These are phyloP conservation scores for Annulohypoxylon nitens DNA, from an alignment of 495 filamentous ascomycete genomes.

Conservation along the genomic window DNA sequence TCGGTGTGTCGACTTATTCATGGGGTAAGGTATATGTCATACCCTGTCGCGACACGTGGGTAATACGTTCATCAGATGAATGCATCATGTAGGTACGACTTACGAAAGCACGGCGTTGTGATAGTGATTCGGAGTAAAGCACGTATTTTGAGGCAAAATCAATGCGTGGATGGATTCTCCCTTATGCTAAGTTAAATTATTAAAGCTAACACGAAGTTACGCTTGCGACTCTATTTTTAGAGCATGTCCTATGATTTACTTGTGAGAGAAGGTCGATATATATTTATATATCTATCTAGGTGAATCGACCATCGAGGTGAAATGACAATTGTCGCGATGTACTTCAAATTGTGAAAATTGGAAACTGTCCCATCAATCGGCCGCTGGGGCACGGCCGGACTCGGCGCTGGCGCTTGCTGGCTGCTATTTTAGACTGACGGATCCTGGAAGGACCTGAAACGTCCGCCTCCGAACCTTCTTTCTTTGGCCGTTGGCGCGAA, in stretches of 20 bases:
- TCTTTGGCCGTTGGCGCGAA: constrained; percentile 14
- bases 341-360: constrained; percentile 16
- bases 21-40: neutral
- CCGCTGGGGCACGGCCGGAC: constrained; percentile 8
- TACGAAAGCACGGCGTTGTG: neutral
- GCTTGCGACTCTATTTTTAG: neutral
- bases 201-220: neutral
- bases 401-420: constrained; percentile 22
- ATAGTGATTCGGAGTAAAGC: constrained; percentile 1
- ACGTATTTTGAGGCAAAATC: neutral
- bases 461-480: constrained; percentile 27
- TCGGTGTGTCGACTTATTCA: constrained; percentile 1
- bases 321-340: constrained; percentile 27
- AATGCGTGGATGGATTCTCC: neutral
- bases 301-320: neutral
- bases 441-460: constrained; percentile 41
- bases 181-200: neutral
- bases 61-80: constrained; percentile 4
- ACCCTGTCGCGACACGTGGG: constrained; percentile 34
- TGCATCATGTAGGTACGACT: neutral
- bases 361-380: constrained; percentile 16
- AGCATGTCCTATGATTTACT: neutral
- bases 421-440: constrained; percentile 32
- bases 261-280: neutral
- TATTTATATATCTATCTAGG: constrained; percentile 1